Base-by-base conservation (phyloP, 495 filamentous ascomycete species). In the Hyaloscypha hepaticicola region DNA sequence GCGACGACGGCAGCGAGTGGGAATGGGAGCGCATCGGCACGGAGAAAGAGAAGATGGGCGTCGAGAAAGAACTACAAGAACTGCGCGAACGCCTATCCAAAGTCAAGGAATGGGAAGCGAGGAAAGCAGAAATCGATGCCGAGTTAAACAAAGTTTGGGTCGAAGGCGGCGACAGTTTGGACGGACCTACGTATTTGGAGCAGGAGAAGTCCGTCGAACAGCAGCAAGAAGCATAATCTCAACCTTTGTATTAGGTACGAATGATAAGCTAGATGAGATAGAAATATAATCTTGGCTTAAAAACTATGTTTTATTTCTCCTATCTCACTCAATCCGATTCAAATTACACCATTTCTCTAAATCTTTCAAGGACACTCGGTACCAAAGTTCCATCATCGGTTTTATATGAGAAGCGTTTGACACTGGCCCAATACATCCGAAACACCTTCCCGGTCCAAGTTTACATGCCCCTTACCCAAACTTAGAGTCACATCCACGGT, bases 11-110 rank as follows among this genome's bases (percentile, higher is more conserved):
- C 28, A 77, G 80, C 65, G 85, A 87, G 68, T 99, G 93, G 92
- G 89, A 91, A 63, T 88, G 96, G 70, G 90, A 97, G 71, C 81
- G 92, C 51, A 97, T 99, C 66, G 96, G 96, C 49, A 97, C 93
- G 0, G 89, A 90, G 72, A 82, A 87, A 69, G 96, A 99, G 80
- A 95, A 93, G 76, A 87, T 91, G 70, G 87, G 88, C 8, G 93
- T 96, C 1, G 92, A 96, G 79, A 87, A 87, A 69, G 96, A 99
- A 75, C 75, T 99, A 49, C 82, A 88, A 56, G 91, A 95, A 67
- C 78, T 99, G 51, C 87, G 87, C 45, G 91, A 93, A 72, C 82
- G 87, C 16, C 76, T 98, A 4, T 84, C 83, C 22, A 87, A 90
- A 73, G 93, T 97, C 0, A 90, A 94, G 52, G 81, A 88, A 71